Base-by-base conservation (phyloP, 2,329 filamentous ascomycete genomes). In the Amylocarpus encephaloides region DNA sequence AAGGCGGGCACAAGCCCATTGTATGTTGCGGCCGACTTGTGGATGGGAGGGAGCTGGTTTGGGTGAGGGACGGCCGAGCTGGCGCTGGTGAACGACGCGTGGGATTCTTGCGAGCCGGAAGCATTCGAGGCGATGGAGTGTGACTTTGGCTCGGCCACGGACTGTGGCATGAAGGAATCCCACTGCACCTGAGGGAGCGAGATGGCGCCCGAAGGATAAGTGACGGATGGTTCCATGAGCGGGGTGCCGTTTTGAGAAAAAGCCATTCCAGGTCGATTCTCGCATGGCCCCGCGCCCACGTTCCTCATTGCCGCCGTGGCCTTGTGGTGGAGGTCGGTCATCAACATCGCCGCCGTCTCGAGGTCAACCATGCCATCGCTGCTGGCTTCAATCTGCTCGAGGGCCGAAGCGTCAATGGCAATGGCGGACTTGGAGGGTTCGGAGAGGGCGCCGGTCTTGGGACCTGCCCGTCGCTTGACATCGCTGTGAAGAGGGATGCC, bases 281-380 rank as follows among this genome's bases (percentile, higher is more conserved):
- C 79, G 63, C 75, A 83, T 44, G 77, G 73, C 51, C 60, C 63
- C 43, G 65, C 59, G 60, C 73, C 75, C 55, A 73, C 74, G 58
- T 74, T 77, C 50, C 80, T 78, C 70, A 82, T 88, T 62, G 82
- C 76, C 52, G 80, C 84, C 71, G 91, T 92, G 64, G 84, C 91
- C 76, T 96, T 96, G 75, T 96, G 90, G 73, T 95, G 92, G 67
- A 97, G 86, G 73, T 97, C 91, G 67, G 92, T 93, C 75, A 98
- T 94, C 69, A 98, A 82, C 89, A 97, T 96, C 61, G 93, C 93
- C 61, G 93, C 93, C 63, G 92, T 90, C 77, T 98, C 92, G 65
- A 96, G 86, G 68, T 96, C 93, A 66, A 96, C 91, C 71, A 92
- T 86, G 68, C 85, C 86, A 69, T 96, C 92, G 68, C 84, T 88